These are phyloP conservation scores for Inosperma sp. DNA, from an alignment of 768 basidiomycete species.

Conservation along the genomic window DNA sequence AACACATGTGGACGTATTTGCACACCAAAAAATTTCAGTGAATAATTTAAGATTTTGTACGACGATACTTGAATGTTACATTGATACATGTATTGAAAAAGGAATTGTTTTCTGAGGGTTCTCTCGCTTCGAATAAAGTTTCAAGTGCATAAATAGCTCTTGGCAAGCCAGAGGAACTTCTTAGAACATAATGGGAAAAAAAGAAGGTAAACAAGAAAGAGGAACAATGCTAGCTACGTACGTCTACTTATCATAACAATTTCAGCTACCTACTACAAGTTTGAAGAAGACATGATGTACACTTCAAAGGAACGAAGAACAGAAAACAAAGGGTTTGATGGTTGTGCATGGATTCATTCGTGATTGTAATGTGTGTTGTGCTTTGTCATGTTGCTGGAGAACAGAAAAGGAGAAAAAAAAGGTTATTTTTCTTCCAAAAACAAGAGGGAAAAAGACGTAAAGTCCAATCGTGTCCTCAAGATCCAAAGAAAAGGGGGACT, in stretches of 20 bases:
- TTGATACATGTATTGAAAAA: neutral
- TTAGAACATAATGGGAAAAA: slow-evolving; percentile 4
- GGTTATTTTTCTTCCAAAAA: too few species aligned
- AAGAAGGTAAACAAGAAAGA: neutral
- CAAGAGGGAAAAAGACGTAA: neutral
- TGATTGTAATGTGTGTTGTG: too few species aligned
- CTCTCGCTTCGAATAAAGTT: too few species aligned
- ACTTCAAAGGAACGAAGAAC: neutral
- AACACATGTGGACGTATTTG: too few species aligned
- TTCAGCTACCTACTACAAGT: slow-evolving; percentile 6
- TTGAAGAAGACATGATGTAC: slow-evolving; percentile 1
- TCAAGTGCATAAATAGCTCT: slow-evolving; percentile 3
- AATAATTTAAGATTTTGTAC: too few species aligned
- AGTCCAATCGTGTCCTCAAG: slow-evolving; percentile 1
- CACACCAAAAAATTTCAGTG: too few species aligned
- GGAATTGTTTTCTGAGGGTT: too few species aligned
- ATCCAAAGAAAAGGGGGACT: neutral
- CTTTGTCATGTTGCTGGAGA: too few species aligned
- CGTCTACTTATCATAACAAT: slow-evolving; percentile 10
- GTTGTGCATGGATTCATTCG: neutral
- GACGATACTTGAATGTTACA: too few species aligned
- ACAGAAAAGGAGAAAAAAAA: too few species aligned
- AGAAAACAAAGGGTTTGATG: neutral
- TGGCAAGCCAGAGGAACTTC: neutral
- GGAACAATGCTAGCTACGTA: slow-evolving; percentile 3